Evolutionary conservation across 331 rosid species (phyloP).

Genomic region (Erythrophleum ivorense): DNA sequence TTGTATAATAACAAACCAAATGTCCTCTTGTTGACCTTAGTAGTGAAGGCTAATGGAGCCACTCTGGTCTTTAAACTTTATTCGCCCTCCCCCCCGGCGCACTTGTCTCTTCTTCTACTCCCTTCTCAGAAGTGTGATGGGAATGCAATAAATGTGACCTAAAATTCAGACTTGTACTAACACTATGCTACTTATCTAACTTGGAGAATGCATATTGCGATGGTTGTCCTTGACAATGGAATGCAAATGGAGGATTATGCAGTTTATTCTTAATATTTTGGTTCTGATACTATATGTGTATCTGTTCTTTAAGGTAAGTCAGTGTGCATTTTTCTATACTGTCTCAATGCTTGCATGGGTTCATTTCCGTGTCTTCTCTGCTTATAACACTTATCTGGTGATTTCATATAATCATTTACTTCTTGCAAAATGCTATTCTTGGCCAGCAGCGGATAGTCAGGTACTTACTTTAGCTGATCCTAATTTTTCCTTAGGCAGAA

Average conservation of each 20-base stretch:
- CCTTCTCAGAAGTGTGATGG: conserved; percentile 16
- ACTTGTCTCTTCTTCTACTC: neutral
- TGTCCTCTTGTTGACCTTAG: conserved; percentile 30
- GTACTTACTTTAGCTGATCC: conserved; percentile 52
- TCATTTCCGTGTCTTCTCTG: conserved; percentile 19
- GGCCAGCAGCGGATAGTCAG: conserved; percentile 43
- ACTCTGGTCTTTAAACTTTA: neutral
- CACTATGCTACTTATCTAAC: conserved; percentile 7
- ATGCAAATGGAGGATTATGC: conserved; percentile 18
- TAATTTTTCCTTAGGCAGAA: conserved; percentile 83
- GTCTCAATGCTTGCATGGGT: conserved; percentile 4
- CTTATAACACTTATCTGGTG: conserved; percentile 23
- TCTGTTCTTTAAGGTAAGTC: neutral
- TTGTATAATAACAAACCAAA: conserved; percentile 19
- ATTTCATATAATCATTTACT: conserved; percentile 6
- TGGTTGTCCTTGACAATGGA: conserved; percentile 11
- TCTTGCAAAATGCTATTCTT: conserved; percentile 31
- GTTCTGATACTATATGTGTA: conserved; percentile 27
- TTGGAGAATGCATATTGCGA: conserved; percentile 19
- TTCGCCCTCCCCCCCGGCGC: neutral
- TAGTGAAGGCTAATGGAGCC: neutral
- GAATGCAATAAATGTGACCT: neutral
- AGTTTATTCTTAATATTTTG: conserved; percentile 21
- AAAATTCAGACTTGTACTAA: conserved; percentile 4
- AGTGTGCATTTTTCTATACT: neutral